Percentiles rank a stretch among this genome's conserved stretches.
Evolutionary conservation across 2,329 filamentous ascomycete genomes (phyloP).

Genomic region (Escovopsis sp.): DNA sequence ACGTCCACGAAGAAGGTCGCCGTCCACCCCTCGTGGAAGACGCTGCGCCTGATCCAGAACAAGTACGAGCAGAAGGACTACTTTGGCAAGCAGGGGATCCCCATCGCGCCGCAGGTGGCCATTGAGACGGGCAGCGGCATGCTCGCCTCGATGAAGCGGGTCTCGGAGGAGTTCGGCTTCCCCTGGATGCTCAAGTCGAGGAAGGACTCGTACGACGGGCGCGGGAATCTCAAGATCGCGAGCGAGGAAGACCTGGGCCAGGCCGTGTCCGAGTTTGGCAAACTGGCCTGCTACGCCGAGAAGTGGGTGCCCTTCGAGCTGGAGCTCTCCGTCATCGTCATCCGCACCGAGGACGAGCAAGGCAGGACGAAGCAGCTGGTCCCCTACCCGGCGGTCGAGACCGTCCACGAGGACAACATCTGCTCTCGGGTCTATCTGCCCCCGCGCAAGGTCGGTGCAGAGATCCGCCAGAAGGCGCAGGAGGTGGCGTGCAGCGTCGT

Average conservation of each 20-base stretch:
- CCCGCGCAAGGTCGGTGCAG: constrained; percentile 51
- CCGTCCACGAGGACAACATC: constrained; percentile 86
- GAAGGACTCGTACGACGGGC: constrained; percentile 85
- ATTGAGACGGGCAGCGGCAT: constrained; percentile 42
- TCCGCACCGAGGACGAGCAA: constrained; percentile 63
- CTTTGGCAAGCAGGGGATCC: constrained; percentile 50
- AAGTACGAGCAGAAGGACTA: constrained; percentile 85
- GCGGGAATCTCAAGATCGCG: constrained; percentile 45
- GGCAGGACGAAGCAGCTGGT: constrained; percentile 36
- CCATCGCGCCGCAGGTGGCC: constrained; percentile 56
- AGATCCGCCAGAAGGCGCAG: constrained; percentile 51
- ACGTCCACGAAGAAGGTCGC: constrained; percentile 33
- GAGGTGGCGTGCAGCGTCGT: constrained; percentile 68
- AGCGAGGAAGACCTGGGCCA: constrained; percentile 34
- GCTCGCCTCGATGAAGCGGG: constrained; percentile 44
- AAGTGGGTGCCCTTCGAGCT: constrained; percentile 74
- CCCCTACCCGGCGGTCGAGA: constrained; percentile 84
- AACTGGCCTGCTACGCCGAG: constrained; percentile 70
- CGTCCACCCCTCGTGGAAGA: constrained; percentile 72
- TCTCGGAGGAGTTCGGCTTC: constrained; percentile 53
- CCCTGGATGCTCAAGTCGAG: constrained; percentile 88
- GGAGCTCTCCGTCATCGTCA: constrained; percentile 88
- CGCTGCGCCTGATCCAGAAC: constrained; percentile 80
- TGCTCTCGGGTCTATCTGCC: constrained; percentile 88
- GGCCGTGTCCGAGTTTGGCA: constrained; percentile 56